These are phyloP conservation scores for Phytophthora pistaciae DNA, from an alignment of 352 stramenopile genomes.

Conservation along the genomic window DNA sequence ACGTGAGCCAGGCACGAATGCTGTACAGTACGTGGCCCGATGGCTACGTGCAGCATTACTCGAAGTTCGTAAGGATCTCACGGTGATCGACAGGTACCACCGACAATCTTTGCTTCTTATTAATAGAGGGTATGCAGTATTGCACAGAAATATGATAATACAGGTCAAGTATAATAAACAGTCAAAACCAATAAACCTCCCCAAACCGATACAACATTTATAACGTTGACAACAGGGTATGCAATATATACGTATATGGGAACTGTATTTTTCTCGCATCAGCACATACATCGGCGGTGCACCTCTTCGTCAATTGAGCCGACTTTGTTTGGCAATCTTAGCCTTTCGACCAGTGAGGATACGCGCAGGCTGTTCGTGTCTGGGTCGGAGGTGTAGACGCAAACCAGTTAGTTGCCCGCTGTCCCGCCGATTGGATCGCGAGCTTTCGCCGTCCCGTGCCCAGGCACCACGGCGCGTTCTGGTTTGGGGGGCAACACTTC, in stretches of 20 bases:
- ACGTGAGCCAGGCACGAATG: not conserved
- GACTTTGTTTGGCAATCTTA: not conserved
- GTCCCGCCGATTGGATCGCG: slow-evolving; percentile 3
- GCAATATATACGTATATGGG: not conserved
- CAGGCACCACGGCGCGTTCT: slow-evolving; percentile 14
- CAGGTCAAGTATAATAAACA: no score
- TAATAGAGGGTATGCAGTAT: not conserved
- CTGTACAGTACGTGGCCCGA: not conserved
- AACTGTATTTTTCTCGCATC: not conserved
- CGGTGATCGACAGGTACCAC: not conserved
- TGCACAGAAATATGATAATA: not conserved
- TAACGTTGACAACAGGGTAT: not conserved
- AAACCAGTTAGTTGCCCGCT: not conserved
- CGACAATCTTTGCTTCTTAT: not conserved
- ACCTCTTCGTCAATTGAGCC: not conserved
- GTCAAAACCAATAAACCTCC: no score
- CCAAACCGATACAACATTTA: no score
- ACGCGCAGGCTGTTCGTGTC: not conserved
- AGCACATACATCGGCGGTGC: not conserved
- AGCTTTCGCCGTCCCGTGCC: slow-evolving; percentile 11
- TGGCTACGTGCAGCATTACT: not conserved
- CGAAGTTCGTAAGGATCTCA: not conserved
- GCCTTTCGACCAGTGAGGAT: slow-evolving; percentile 1
- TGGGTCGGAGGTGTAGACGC: not conserved
- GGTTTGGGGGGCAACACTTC: slow-evolving; percentile 20